phyloP scores from a whole-genome alignment of 495 filamentous ascomycete species.

The Amniculicola lignicola region DNA sequence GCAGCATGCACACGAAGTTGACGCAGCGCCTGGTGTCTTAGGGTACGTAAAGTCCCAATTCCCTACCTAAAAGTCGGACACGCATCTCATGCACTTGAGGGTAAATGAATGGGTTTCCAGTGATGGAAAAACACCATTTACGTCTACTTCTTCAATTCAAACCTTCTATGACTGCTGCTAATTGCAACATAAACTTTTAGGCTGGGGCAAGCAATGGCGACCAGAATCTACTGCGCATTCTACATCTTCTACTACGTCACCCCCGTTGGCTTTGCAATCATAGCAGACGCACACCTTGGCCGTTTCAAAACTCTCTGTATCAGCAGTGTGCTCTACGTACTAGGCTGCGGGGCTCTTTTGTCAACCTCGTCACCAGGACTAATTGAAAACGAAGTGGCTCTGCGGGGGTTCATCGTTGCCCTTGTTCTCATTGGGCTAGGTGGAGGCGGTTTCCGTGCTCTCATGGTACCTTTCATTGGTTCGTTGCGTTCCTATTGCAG shows the following conservation, averaged over 20 bases:
- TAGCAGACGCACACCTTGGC: slow-evolving; percentile 19
- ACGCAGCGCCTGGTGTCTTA: neutral
- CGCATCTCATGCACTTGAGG: no score
- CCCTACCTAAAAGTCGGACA: no score
- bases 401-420: slow-evolving; percentile 14
- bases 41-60: no score
- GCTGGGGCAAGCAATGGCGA: slow-evolving; percentile 18
- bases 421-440: slow-evolving; percentile 18
- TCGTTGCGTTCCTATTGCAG: neutral
- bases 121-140: no score
- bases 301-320: slow-evolving; percentile 10
- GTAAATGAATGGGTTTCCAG: no score
- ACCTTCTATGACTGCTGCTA: no score
- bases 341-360: neutral
- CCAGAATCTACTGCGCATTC: slow-evolving; percentile 19
- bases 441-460: slow-evolving; percentile 18
- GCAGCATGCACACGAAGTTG: neutral
- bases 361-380: neutral
- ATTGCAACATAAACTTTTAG: no score
- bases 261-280: slow-evolving; percentile 9
- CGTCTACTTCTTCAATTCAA: no score
- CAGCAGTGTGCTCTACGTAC: slow-evolving; percentile 11
- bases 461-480: slow-evolving; percentile 16
- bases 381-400: neutral
- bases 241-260: slow-evolving; percentile 25